Percentiles rank a stretch among this genome's conserved stretches.
phyloP scores from a whole-genome alignment of 352 stramenopile species.

The Pythium insidiosum region DNA sequence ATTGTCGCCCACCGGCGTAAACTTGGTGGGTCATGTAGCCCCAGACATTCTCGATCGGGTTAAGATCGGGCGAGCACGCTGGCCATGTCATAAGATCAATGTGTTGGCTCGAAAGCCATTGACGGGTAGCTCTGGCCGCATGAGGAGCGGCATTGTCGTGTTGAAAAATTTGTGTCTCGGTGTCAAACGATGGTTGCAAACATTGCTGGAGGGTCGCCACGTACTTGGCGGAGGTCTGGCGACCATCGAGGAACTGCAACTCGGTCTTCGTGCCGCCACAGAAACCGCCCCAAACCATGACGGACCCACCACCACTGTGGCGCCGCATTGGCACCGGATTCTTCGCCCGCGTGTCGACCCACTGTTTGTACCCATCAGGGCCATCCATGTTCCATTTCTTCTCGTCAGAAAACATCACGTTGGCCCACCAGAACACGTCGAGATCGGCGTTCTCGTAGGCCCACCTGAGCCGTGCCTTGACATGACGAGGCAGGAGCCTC shows the following conservation, averaged over 20 bases:
- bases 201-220: background rate
- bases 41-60: too few species aligned
- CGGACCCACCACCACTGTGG: conserved; percentile 1
- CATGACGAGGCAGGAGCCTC: background rate
- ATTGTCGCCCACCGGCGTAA: too few species aligned
- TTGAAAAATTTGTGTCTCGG: conserved; percentile 1
- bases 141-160: background rate
- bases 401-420: conserved; percentile 1
- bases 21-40: too few species aligned
- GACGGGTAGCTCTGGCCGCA: too few species aligned
- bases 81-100: too few species aligned
- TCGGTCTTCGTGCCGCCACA: background rate
- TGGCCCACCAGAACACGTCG: background rate
- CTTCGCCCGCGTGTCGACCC: background rate
- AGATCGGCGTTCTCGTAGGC: background rate
- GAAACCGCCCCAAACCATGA: conserved; percentile 1
- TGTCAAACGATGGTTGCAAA: background rate
- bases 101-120: too few species aligned
- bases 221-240: background rate
- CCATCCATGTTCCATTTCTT: conserved; percentile 7
- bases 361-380: conserved; percentile 2
- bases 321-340: background rate
- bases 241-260: background rate
- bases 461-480: background rate
- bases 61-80: too few species aligned